Conservation (phyloP, 1,284 basidiomycete species). For the Papiliotrema terrestris region DNA sequence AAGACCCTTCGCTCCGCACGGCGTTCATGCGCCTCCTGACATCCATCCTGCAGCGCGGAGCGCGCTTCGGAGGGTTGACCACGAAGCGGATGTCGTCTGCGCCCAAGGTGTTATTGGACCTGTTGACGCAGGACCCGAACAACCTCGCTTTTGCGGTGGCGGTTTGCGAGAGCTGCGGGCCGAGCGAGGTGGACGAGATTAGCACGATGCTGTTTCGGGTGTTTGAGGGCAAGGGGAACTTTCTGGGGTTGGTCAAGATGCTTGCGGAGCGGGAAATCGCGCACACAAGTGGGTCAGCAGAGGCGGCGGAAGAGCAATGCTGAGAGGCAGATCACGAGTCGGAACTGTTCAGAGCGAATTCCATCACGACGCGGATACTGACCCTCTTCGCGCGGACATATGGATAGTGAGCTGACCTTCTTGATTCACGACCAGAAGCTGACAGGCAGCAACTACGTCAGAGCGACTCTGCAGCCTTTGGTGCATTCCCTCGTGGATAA, state of each 20-base stretch:
- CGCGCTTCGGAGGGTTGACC: slow-evolving; percentile 44
- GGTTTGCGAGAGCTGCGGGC: slow-evolving; percentile 77
- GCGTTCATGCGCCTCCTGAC: slow-evolving; percentile 88
- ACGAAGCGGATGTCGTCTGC: slow-evolving; percentile 19
- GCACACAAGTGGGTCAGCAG: slow-evolving; percentile 58
- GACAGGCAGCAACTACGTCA: slow-evolving; percentile 61
- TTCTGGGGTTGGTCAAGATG: slow-evolving; percentile 71
- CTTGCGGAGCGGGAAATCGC: slow-evolving; percentile 81
- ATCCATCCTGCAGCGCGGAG: slow-evolving; percentile 74
- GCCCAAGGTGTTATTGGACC: slow-evolving; percentile 31
- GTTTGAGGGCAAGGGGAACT: slow-evolving; percentile 67
- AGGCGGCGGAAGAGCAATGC: neutral
- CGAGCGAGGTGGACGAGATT: slow-evolving; percentile 72
- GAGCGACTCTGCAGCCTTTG: slow-evolving; percentile 70
- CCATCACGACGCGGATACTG: slow-evolving; percentile 75
- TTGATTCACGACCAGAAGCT: too few species aligned
- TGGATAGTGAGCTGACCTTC: slow-evolving; percentile 63
- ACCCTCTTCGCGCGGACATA: slow-evolving; percentile 80
- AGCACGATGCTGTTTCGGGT: slow-evolving; percentile 74
- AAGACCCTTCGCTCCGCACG: slow-evolving; percentile 66
- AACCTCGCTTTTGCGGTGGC: slow-evolving; percentile 64
- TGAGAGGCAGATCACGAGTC: slow-evolving; percentile 63
- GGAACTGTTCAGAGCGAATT: slow-evolving; percentile 78
- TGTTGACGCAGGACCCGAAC: slow-evolving; percentile 16
- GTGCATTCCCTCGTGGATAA: slow-evolving; percentile 68